Base-by-base conservation (phyloP, 441 rosid species). In the Pelargonium citronellum region DNA sequence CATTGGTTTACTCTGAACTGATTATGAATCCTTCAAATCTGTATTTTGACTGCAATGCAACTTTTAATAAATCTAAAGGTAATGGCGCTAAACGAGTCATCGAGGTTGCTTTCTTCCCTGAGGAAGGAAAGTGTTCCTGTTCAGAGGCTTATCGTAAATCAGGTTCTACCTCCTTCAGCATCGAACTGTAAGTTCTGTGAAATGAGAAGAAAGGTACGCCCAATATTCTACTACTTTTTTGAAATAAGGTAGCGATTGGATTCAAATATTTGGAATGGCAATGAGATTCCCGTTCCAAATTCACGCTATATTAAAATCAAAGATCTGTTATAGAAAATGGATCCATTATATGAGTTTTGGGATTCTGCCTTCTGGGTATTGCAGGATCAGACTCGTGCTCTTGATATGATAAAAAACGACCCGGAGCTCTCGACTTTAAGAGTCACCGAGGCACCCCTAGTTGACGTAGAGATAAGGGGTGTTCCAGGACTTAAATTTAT, bases 391-490 rank as follows among this genome's bases (percentile, higher is more conserved):
- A 72, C 71, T 73, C 87, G 86, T 37, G 89, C 88, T 68, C 81
- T 89, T 7, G 87, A 87, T 64, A 82, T 86, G 75, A 87, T 87
- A 74, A 74, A 75, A 67, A 84, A 81, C 1, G 85, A 91, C 69
- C 75, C 81, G 13, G 88, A 83, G 69, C 97, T 89, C 69, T 74
- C 84, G 20, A 78, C 80, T 67, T 81, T 91, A 81, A 82, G 81
- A 79, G 22, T 83, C 71, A 76, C 87, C 69, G 80, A 86, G 65
- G 80, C 91, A 30, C 91, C 89, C 1, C 76, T 88, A 74, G 74
- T 85, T 73, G 95, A 91, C 78, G 87, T 83, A 69, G 95, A 91
- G 81, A 87, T 87, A 77, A 82, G 90, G 81, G 95, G 95, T 12
- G 84, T 89, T 67, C 86, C 92, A 16, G 93, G 92, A 65, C 90